Base-by-base conservation (phyloP, 192 early-diverging fungal species). In the Entomortierella lignicola region DNA sequence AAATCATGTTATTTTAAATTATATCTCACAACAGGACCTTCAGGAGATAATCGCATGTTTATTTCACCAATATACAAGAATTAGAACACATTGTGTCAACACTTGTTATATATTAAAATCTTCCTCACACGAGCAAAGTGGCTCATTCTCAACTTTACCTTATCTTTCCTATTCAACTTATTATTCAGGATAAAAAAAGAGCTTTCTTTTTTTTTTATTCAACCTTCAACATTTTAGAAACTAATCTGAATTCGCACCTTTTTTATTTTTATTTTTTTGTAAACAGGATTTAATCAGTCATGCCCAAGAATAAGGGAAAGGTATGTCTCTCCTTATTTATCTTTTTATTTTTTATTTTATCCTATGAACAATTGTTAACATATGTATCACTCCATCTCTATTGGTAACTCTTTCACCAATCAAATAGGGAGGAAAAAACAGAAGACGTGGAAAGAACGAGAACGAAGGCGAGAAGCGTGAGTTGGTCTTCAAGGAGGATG, bases 261-360 rank as follows among this genome's bases (percentile, higher is more conserved):
- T 68, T 52, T 20, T 43, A 15, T 48, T 47, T 30, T 39, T 25
- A 10, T 42, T 69, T 23, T 12, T 29, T 60, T 58, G 32, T 55
- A 37, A 37, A 37, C 57, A 65, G 72, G 60, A 67, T 47, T 75
- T 63, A 75, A 64, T 52, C 60, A 54, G 74, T 37, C 66, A 95
- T 94, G 97, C 91, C 93, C 30, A 96, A 96, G 87, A 96, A 96
- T 86, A 97, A 99, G 86, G 96, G 96, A 91, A 99, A 99, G 85
- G 97, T 92, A 89, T 60, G 80, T 64, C 13, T 17, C 8, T 39
- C 44, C 32, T 23, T 48, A 13, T 44, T 41, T 32, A 17, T 55
- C 20, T 34, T 13, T 6, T 42, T 32, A 51, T 18, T 25, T 23
- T 30, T 34, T 29, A 21, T 21, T 4, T 41, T 11, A 20, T 5